These are phyloP conservation scores for Passalora sequoiae DNA, from an alignment of 2,329 filamentous ascomycete genomes.

Conservation along the genomic window DNA sequence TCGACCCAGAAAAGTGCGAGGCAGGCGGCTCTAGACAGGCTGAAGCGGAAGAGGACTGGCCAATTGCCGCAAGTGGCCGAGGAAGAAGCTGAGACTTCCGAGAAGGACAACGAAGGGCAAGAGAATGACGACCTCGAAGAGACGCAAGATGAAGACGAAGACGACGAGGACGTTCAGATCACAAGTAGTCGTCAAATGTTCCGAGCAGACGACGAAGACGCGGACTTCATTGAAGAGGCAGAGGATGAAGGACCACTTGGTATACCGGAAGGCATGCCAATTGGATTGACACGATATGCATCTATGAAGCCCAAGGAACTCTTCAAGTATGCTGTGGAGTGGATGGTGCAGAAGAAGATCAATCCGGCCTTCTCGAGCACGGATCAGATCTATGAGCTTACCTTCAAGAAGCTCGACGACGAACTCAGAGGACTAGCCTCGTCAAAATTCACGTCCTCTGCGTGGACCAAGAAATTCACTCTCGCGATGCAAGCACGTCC, in stretches of 20 bases:
- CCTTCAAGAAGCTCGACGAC: conserved; percentile 67
- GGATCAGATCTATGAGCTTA: conserved; percentile 61
- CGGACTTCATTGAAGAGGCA: conserved; percentile 54
- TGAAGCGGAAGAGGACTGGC: conserved; percentile 39
- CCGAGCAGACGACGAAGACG: conserved; percentile 53
- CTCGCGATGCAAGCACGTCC: conserved; percentile 62
- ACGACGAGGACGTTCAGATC: conserved; percentile 49
- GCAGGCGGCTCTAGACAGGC: conserved; percentile 40
- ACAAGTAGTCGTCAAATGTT: conserved; percentile 41
- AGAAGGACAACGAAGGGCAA: conserved; percentile 28
- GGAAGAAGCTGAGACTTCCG: conserved; percentile 17
- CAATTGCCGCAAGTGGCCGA: conserved; percentile 21
- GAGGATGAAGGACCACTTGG: conserved; percentile 54
- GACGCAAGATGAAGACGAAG: conserved; percentile 41
- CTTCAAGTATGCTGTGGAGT: conserved; percentile 69
- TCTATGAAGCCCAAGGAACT: conserved; percentile 65
- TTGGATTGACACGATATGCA: conserved; percentile 63
- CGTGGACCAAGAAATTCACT: conserved; percentile 65
- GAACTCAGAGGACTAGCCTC: conserved; percentile 63
- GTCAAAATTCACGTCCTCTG: conserved; percentile 66
- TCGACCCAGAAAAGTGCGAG: conserved; percentile 34
- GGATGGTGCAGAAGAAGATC: conserved; percentile 75
- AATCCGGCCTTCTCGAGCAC: conserved; percentile 63
- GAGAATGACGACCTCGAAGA: conserved; percentile 27
- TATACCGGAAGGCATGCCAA: conserved; percentile 57